Conservation (phyloP, 2,329 filamentous ascomycete genomes). For the Corynespora cassiicola region DNA sequence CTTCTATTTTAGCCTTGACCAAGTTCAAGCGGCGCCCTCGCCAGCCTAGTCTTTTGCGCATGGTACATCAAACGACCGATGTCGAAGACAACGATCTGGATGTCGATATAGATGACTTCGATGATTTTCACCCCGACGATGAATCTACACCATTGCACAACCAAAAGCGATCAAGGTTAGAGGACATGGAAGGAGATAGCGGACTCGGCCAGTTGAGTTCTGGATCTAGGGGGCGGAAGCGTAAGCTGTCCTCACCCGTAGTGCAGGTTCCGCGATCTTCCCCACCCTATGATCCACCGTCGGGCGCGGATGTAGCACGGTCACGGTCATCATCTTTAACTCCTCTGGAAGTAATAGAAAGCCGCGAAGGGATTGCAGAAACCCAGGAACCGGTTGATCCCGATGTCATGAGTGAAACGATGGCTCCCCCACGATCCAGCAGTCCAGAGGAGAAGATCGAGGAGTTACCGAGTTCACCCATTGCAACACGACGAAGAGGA, state of each 20-base stretch:
- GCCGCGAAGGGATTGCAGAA: slow-evolving; percentile 30
- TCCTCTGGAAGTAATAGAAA: slow-evolving; percentile 39
- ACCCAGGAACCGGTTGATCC: slow-evolving; percentile 24
- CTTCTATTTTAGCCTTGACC: slow-evolving; percentile 55
- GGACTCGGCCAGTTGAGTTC: slow-evolving; percentile 38
- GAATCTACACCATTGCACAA: slow-evolving; percentile 71
- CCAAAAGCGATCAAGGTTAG: slow-evolving; percentile 30
- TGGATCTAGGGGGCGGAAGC: slow-evolving; percentile 45
- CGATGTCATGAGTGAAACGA: slow-evolving; percentile 47
- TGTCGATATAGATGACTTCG: slow-evolving; percentile 46
- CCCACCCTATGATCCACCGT: slow-evolving; percentile 38
- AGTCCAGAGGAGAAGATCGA: slow-evolving; percentile 36
- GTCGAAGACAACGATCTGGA: slow-evolving; percentile 54
- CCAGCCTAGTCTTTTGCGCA: slow-evolving; percentile 57
- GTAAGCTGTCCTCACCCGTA: slow-evolving; percentile 41
- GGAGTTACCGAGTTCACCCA: slow-evolving; percentile 19
- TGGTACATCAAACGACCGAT: slow-evolving; percentile 53
- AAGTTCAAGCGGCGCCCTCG: slow-evolving; percentile 58
- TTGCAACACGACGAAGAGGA: slow-evolving; percentile 21
- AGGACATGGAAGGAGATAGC: slow-evolving; percentile 28
- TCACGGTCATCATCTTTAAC: slow-evolving; percentile 42
- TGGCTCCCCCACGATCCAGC: slow-evolving; percentile 53
- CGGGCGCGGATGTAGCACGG: slow-evolving; percentile 35
- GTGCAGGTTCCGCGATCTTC: slow-evolving; percentile 49
- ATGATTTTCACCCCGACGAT: slow-evolving; percentile 65